Evolutionary conservation across 306 rosid species (phyloP).

Genomic region (Herpetospermum pedunculosum): DNA sequence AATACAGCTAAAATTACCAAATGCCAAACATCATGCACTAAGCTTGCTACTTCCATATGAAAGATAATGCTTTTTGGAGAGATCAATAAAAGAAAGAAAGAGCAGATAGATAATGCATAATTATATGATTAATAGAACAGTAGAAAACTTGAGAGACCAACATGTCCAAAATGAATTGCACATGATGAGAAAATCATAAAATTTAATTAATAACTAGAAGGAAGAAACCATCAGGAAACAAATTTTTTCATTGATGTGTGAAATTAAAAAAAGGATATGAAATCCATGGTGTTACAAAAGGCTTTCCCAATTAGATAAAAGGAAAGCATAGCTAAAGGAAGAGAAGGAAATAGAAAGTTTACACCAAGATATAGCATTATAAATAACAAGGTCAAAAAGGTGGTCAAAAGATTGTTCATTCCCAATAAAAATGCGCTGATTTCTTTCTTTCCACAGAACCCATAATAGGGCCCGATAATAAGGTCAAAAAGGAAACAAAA

Average conservation of each 20-base stretch:
- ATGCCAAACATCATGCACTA: neutral
- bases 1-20: conserved; percentile 4
- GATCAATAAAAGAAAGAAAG: neutral
- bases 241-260: too few relatives aligned
- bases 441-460: too few relatives aligned
- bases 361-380: too few relatives aligned
- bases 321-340: too few relatives aligned
- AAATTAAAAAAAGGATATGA: too few relatives aligned
- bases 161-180: neutral
- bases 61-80: neutral
- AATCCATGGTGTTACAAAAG: too few relatives aligned
- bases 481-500: neutral
- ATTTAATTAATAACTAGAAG: neutral
- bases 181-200: neutral
- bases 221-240: neutral
- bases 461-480: too few relatives aligned
- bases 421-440: too few relatives aligned
- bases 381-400: too few relatives aligned
- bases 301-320: too few relatives aligned
- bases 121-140: neutral
- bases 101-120: neutral
- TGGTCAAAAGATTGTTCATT: too few relatives aligned
- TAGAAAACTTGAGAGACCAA: neutral
- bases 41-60: neutral
- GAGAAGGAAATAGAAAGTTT: too few relatives aligned